Conservation (phyloP, 768 basidiomycete species). For the Suillus paluster region DNA sequence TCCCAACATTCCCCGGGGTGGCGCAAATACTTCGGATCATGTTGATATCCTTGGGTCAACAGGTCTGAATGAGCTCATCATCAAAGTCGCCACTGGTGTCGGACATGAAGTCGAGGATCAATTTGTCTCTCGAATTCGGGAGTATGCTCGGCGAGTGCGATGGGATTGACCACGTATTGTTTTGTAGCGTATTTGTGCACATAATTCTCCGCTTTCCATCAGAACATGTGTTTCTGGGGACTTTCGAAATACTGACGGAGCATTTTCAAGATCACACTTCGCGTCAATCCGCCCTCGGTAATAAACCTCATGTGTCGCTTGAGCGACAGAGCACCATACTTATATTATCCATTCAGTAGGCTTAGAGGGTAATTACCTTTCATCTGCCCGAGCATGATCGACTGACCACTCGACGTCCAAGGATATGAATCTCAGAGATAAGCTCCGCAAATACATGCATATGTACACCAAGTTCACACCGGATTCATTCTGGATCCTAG, state of each 20-base stretch:
- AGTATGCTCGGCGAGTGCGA: constrained; percentile 71
- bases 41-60: constrained; percentile 85
- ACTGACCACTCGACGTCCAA: too few relatives aligned
- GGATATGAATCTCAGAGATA: not conserved
- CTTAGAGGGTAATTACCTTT: not conserved
- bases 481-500: constrained; percentile 20
- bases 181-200: not conserved
- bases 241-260: not conserved
- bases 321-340: not conserved
- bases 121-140: constrained; percentile 77
- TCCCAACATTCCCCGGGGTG: constrained; percentile 78
- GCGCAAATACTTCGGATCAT: constrained; percentile 90
- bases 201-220: not conserved
- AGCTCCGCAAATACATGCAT: not conserved
- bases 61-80: constrained; percentile 84
- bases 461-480: constrained; percentile 21
- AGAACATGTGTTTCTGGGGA: not conserved
- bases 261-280: not conserved
- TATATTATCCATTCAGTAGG: too few relatives aligned
- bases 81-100: constrained; percentile 86
- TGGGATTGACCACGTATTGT: constrained; percentile 62
- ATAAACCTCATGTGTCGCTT: not conserved
- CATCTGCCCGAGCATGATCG: not conserved
- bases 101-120: constrained; percentile 72
- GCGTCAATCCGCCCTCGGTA: not conserved